Base-by-base conservation (phyloP, 1,284 basidiomycete genomes). In the Wolfiporia cocos region DNA sequence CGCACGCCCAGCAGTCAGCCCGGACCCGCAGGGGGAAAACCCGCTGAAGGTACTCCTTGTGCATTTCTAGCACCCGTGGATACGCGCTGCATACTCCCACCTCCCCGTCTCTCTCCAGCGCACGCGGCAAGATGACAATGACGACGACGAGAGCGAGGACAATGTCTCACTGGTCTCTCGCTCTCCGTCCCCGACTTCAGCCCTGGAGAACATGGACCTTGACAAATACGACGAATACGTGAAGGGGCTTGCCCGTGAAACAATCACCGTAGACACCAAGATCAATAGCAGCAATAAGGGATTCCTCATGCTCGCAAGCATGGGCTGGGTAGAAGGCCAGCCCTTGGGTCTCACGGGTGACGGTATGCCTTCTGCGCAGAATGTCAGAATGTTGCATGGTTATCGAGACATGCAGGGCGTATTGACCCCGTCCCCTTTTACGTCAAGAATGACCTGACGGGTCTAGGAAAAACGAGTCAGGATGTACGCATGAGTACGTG, bases 351-450 rank as follows among this genome's bases (percentile, higher is more conserved):
- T 84, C n/a, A 81, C 85, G 41, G 75, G 71, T 15, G 80, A 88
- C 43, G 86, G 86, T 87, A 54, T 17, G 66, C 54, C 10, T 20
- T n/a, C n/a, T n/a, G n/a, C n/a, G n/a, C n/a, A n/a, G n/a, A n/a
- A n/a, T n/a, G n/a, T n/a, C n/a, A n/a, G n/a, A n/a, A 4, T 23
- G 23, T 20, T 7, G 19, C 12, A 33, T 18, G 14, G 17, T 21
- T 29, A 29, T 12, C 29, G 10, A 20, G n/a, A n/a, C n/a, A n/a
- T 35, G 17, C 50, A 90, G 87, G 83, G 34, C 84, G 86, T 42
- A 70, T 84, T 39, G 86, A 90, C 37, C 87, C 87, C 2, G 69
- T 91, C 23, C 86, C 87, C 4, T 90, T 90, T 58, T 70, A 80
- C 44, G 67, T 87, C 51, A 89, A 90, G 60, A 71, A 71, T 28